Base-by-base conservation (phyloP, 257 asterid species). In the Solanum sejunctum region DNA sequence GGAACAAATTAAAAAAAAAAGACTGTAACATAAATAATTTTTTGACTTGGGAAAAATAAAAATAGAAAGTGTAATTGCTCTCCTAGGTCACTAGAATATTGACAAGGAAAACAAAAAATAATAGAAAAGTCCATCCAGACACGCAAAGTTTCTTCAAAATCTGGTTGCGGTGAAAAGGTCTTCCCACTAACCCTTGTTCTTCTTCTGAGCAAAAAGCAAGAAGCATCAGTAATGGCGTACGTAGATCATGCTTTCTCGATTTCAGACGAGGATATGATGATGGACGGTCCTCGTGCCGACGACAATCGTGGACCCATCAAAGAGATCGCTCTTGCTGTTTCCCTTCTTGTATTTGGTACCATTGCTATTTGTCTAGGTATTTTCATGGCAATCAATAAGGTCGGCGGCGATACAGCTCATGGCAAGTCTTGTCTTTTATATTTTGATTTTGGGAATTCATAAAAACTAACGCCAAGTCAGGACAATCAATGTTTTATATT, bases 211-310 rank as follows among this genome's bases (percentile, higher is more conserved):
- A 36, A 36, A 32, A 32, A 32, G 36, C 41, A 36, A 36, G 6
- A 36, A 36, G 41, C 41, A 36, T 36, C 41, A 36, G 6, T 36
- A 36, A 60, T 97, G 99, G 99, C 99, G 70, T 97, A 97, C 63
- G 98, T 95, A 20, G 98, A 95, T 93, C 99, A 95, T 88, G 94
- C 99, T 8, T 97, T 97, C 89, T 97, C 99, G 89, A 95, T 97
- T 36, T 93, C 99, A 81, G 99, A 97, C 83, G 99, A 97, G 87
- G 99, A 97, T 85, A 91, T 97, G 67, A 93, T 97, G 98, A 92
- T 97, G 97, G 99, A 89, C 15, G 86, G 97, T 69, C 87, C 98
- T 4, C 95, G 93, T 88, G 86, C 86, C 84, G 89, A 93, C 81
- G 93, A 89, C 89, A 92, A 94, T 91, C 93, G 91, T 82, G 98